phyloP scores from a whole-genome alignment of 257 asterid genomes.

The Hygrophila difformis region DNA sequence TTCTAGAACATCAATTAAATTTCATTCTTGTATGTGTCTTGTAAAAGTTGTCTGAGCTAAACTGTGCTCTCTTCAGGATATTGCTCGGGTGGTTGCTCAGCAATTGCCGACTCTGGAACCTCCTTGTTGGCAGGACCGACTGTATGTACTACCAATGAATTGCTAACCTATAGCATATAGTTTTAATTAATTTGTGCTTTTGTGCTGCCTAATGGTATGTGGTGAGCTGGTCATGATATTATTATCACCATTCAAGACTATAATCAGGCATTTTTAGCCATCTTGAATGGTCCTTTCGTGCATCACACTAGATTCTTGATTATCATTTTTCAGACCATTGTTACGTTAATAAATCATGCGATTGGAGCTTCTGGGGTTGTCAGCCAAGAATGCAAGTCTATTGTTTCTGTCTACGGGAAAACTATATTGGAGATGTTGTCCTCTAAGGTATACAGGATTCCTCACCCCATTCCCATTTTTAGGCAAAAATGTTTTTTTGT shows the following conservation, averaged over 20 bases:
- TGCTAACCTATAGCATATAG: background rate
- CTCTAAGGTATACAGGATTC: constrained; percentile 38
- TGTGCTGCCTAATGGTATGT: background rate
- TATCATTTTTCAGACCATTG: constrained; percentile 39
- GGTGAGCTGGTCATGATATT: background rate
- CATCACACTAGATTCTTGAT: no score
- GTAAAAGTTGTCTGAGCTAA: constrained; percentile 13
- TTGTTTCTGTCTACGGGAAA: constrained; percentile 58
- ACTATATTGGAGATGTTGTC: constrained; percentile 52
- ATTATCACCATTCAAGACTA: no score
- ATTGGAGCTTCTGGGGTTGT: constrained; percentile 86
- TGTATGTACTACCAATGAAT: constrained; percentile 35
- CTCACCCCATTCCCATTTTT: background rate
- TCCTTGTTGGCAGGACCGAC: constrained; percentile 93
- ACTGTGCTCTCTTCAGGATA: constrained; percentile 37
- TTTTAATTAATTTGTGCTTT: background rate
- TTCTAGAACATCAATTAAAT: constrained; percentile 5
- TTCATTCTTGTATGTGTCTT: background rate
- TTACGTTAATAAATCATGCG: constrained; percentile 73
- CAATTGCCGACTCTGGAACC: constrained; percentile 93
- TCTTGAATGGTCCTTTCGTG: background rate
- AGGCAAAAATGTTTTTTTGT: background rate
- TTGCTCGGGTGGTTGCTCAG: constrained; percentile 75
- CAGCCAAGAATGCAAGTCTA: constrained; percentile 81
- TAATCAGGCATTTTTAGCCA: background rate